These are phyloP conservation scores for Apiosordaria backusii DNA, from an alignment of 495 filamentous ascomycete genomes.

Conservation along the genomic window DNA sequence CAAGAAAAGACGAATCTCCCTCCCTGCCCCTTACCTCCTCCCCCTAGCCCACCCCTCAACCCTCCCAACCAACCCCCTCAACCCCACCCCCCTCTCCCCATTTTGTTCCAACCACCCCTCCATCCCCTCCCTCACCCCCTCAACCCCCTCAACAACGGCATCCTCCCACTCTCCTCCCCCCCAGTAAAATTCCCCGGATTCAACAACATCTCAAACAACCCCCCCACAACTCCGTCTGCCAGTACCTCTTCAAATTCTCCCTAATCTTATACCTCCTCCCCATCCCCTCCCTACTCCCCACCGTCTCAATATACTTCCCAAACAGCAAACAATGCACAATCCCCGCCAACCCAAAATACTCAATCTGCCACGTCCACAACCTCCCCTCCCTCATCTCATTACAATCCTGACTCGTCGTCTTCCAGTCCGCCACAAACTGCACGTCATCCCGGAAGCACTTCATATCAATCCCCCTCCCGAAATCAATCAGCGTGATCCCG, in stretches of 20 bases:
- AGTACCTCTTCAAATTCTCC: constrained; percentile 84
- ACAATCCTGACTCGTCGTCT: constrained; percentile 77
- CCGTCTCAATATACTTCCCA: constrained; percentile 89
- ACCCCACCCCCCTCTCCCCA: constrained; percentile 74
- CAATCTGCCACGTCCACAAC: constrained; percentile 94
- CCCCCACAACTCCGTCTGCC: constrained; percentile 88
- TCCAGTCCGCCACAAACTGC: constrained; percentile 93
- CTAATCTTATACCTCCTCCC: constrained; percentile 62
- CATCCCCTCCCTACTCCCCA: constrained; percentile 34
- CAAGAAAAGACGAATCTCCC: no score
- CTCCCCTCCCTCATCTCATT: constrained; percentile 89
- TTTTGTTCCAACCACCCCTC: constrained; percentile 78
- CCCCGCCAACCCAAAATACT: constrained; percentile 88
- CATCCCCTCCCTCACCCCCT: constrained; percentile 69
- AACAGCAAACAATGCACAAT: constrained; percentile 84
- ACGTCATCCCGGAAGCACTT: constrained; percentile 69
- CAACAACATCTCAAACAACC: constrained; percentile 79
- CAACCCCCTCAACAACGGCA: constrained; percentile 69
- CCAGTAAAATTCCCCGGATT: constrained; percentile 68
- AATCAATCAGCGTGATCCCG: constrained; percentile 81
- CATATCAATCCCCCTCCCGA: constrained; percentile 94
- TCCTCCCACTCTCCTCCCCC: constrained; percentile 52
- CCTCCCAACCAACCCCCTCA: constrained; percentile 67
- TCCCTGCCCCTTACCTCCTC: constrained; percentile 17
- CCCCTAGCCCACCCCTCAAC: constrained; percentile 54